Conservation (phyloP, 306 rosid species). For the Cucurbita ficifolia region DNA sequence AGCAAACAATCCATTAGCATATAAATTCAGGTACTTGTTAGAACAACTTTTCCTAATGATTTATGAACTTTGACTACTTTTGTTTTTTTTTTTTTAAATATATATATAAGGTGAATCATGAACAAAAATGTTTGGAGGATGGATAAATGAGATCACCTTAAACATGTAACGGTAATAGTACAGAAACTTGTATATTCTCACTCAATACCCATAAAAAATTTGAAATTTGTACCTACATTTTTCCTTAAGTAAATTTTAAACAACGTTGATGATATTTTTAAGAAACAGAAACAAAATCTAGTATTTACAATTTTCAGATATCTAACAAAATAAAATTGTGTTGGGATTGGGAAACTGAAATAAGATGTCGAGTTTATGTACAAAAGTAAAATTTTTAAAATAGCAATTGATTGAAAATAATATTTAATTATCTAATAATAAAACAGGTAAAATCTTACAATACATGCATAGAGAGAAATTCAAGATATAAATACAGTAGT, state of each 20-base stretch:
- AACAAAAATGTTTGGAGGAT: neutral
- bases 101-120: neutral
- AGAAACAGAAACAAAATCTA: neutral
- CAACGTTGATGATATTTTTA: neutral
- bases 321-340: neutral
- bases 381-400: neutral
- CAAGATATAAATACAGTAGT: neutral
- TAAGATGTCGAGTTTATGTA: neutral
- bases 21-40: slow-evolving; percentile 73
- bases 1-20: slow-evolving; percentile 90
- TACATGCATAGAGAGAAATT: neutral
- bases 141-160: neutral
- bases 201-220: neutral
- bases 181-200: neutral
- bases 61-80: neutral
- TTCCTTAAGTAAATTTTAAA: neutral
- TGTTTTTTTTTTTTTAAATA: too few species aligned
- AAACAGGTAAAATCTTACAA: neutral
- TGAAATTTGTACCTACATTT: neutral
- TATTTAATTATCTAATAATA: neutral
- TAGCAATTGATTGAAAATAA: neutral
- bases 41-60: neutral
- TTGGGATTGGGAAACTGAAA: neutral
- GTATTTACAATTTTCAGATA: neutral
- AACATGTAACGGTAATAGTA: neutral